Base-by-base conservation (phyloP, 805 yeast species). In the Candida gorgasii region DNA sequence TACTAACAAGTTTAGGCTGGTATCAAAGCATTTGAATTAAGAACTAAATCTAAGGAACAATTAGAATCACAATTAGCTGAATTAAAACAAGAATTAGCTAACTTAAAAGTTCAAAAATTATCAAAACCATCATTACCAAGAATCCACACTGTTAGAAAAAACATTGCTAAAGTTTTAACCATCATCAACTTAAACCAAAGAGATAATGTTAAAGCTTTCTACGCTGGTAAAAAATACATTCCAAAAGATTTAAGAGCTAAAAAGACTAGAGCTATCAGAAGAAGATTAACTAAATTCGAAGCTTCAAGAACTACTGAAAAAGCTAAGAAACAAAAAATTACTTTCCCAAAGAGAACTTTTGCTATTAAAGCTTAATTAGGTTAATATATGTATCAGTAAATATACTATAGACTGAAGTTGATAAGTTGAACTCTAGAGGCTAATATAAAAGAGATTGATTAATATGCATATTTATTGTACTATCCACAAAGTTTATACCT, bases 221-320 rank as follows among this genome's bases (percentile, higher is more conserved):
- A 90, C 92, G 81, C 82, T 60, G 93, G 89, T 73, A 85, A 87
- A 84, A 90, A 89, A 79, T 86, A 82, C 84, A 80, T 82, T 74
- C 98, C 99, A 81, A 90, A 92, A 82, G 97, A 90, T 74, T 83
- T 93, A 79, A 92, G 98, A 81, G 96, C 89, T 64, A 93, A 93
- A 92, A 88, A 93, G 86, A 93, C 99, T 77, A 92, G 98, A 85
- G 98, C 99, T 75, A 78, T 92, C 77, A 92, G 99, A 87, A 87
- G 98, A 83, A 82, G 84, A 70, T 82, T 93, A 70, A 82, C 97
- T 74, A 79, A 85, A 69, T 73, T 75, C 75, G 97, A 93, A 80
- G 84, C 87, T 71, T 67, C 80, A 63, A 76, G 77, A 72, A 74
- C 76, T 72, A 92, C 98, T 67, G 85, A 76, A 62, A 89, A 86